Base-by-base conservation (phyloP, 305 asterid species). In the Fraxinus albicans region DNA sequence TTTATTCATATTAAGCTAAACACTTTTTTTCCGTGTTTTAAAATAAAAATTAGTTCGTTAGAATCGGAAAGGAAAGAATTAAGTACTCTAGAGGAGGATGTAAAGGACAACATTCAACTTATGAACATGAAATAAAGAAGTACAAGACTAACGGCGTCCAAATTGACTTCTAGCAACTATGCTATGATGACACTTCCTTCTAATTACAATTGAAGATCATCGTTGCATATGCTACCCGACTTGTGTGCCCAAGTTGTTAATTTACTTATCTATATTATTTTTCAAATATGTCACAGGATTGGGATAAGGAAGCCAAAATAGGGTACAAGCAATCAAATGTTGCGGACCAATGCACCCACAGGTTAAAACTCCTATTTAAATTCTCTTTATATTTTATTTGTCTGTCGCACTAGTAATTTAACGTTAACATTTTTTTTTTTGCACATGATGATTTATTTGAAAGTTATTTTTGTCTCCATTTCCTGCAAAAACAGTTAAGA, bases 331-430 rank as follows among this genome's bases (percentile, higher is more conserved):
- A 90, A 69, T 96, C 99, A 27, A 93, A 85, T 78, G 91, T 96
- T 70, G 97, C 84, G 85, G 93, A 90, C 72, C 98, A 96, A 79
- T 96, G 99, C 89, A 92, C 94, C 29, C 91, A 95, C 84, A 94
- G 97, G 99, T 89, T 33, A 70, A 42, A 42, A 42, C 50, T 42
- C 50, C n/a, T 8, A 36, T 79, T 58, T 63, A 8, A 65, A 27
- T 65, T 65, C 7, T 65, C 73, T 42, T 2, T 2, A 42, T 47
- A 47, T 47, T 25, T 55, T 55, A n/a, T 55, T 55, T 55, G 21
- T 50, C 19, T 55, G 9, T 55, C 25, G 6, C 65, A 55, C 25
- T 17, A 55, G 65, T 17, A n/a, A 55, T 55, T 19, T 19, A 55
- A 17, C 9, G 67, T 55, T 0, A 55, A 55, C 35, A 0, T 33